Evolutionary conservation across 2,329 filamentous ascomycete species (phyloP).

Genomic region (Polychaeton citri): DNA sequence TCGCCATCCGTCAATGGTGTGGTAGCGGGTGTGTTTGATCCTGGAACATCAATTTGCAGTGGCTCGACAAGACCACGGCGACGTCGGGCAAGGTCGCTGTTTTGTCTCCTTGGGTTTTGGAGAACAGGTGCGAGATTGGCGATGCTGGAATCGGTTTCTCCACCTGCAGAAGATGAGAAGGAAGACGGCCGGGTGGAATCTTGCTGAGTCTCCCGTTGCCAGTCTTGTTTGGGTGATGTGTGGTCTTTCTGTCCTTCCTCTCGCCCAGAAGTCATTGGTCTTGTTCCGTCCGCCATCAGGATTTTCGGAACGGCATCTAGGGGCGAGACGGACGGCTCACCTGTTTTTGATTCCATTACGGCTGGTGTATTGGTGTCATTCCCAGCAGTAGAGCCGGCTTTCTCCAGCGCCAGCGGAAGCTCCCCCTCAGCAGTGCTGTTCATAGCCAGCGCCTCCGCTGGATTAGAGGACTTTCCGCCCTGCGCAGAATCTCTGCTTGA

Average conservation of each 20-base stretch:
- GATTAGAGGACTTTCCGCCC: no score
- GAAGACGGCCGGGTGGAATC: neutral
- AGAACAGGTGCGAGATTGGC: neutral
- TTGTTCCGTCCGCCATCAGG: conserved; percentile 10
- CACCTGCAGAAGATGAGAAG: neutral
- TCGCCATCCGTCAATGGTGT: neutral
- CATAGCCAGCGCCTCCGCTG: no score
- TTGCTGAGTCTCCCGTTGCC: neutral
- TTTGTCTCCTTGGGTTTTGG: conserved; percentile 4
- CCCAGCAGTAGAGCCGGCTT: neutral
- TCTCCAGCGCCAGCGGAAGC: no score
- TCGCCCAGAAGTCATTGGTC: conserved; percentile 4
- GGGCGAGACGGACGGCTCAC: no score
- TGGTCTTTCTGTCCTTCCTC: neutral
- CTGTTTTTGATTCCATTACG: no score
- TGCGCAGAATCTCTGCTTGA: no score
- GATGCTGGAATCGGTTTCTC: neutral
- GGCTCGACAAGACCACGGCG: conserved; percentile 25
- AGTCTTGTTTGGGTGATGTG: neutral
- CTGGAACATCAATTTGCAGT: conserved; percentile 22
- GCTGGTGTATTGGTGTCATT: neutral
- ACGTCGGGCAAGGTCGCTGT: conserved; percentile 9
- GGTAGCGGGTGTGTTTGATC: conserved; percentile 25
- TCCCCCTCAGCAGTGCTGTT: no score
- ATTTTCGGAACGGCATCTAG: conserved; percentile 5